Evolutionary conservation across 1,139 yeast genomes (phyloP).

Genomic region (Lodderomyces pseudojiufengensis): DNA sequence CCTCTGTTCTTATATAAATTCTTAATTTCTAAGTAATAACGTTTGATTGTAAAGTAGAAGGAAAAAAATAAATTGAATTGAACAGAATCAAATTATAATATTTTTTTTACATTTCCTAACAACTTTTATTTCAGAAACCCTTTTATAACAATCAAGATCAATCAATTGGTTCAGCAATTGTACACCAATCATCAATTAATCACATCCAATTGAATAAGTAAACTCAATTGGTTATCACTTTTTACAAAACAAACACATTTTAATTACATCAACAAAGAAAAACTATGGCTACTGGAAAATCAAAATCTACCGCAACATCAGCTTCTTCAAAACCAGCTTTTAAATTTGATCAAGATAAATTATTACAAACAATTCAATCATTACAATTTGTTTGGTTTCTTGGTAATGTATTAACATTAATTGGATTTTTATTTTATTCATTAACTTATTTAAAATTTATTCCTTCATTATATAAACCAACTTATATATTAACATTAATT

Average conservation of each 20-base stretch:
- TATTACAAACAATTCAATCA: slow-evolving; percentile 21
- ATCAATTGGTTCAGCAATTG: too few species aligned
- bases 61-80: neutral
- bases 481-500: slow-evolving; percentile 57
- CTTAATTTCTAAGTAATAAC: too few species aligned
- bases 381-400: slow-evolving; percentile 61
- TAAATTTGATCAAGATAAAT: slow-evolving; percentile 13
- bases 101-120: too few species aligned
- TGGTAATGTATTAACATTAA: slow-evolving; percentile 68
- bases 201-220: too few species aligned
- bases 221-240: too few species aligned
- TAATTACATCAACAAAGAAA: neutral
- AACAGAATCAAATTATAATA: neutral
- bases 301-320: slow-evolving; percentile 7
- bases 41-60: too few species aligned
- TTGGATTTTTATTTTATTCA: slow-evolving; percentile 51
- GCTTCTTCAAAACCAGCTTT: slow-evolving; percentile 7
- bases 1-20: too few species aligned
- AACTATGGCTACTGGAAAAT: slow-evolving; percentile 5
- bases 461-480: slow-evolving; percentile 21
- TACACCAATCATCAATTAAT: too few species aligned
- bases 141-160: too few species aligned
- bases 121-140: too few species aligned
- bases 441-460: slow-evolving; percentile 38
- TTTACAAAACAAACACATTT: neutral